Base-by-base conservation (phyloP, 2,329 filamentous ascomycete species). In the Claviceps arundinis region DNA sequence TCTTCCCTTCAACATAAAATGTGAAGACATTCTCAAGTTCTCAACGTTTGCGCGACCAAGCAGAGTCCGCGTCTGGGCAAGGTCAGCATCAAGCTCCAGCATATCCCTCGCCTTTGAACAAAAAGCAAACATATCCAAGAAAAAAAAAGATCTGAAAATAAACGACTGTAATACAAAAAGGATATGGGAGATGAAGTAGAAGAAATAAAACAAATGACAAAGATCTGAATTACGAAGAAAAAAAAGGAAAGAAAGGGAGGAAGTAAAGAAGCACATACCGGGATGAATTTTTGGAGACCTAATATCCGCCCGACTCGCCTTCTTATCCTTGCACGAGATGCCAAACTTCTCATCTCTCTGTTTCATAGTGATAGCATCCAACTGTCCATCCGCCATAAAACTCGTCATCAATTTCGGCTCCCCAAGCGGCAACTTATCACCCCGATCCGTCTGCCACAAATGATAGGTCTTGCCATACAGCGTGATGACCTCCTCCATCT, bases 381-480 rank as follows among this genome's bases (percentile, higher is more conserved):
- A 62, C 59, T 79, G 75, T 0, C 69, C 70, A n/a, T 70, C 66
- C 1, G 62, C 67, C 3, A 73, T 76, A 54, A 72, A 75, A 59
- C 74, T 77, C 11, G 70, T 76, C 76, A 79, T 79, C 6, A 80
- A 64, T 59, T 73, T 69, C 8, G 77, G 76, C 56, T 71, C 67
- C 0, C 76, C 77, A 3, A 80, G 58, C 0, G 76, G 76, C 34
- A 80, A 55, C 54, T 63, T 61, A 61, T 91, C 80, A 0, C 87
- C 87, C 5, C 78, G 72, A 67, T 94, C 88, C 16, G 84, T 80
- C 74, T 94, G 87, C 89, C 89, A 95, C 43, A 93, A 73, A 64
- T 95, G 88, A 65, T 85, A 93, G 1, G 84, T 80, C 64, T 95
- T 95, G 9, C 89, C 89, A 61, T 94, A 94, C 2, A 93, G 64